A percentile compares a stretch with the other conserved stretches of the same genome.
phyloP scores from a whole-genome alignment of 192 early-diverging fungal species.

The Entophlyctis helioformis region DNA sequence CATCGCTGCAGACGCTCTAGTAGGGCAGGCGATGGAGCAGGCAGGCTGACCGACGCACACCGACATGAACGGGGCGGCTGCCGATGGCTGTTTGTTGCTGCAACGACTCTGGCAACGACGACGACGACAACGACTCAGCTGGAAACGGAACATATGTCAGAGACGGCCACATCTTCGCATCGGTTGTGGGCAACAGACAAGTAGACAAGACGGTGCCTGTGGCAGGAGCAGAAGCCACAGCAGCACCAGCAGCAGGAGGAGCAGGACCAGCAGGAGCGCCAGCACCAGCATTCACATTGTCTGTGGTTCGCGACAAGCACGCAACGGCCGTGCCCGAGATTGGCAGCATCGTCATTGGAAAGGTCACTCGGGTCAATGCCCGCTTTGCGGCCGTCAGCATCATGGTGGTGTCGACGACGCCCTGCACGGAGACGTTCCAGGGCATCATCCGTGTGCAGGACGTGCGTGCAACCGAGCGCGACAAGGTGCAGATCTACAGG shows the following conservation, averaged over 20 bases:
- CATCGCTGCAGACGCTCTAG: too few relatives aligned
- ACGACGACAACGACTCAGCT: too few relatives aligned
- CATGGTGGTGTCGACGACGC: conserved; percentile 73
- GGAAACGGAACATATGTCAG: too few relatives aligned
- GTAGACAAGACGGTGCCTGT: not conserved
- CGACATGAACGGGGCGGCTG: too few relatives aligned
- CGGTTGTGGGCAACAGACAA: conserved; percentile 12
- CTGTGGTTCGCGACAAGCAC: conserved; percentile 19
- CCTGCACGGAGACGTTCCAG: conserved; percentile 51
- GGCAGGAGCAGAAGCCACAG: not conserved
- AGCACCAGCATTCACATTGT: not conserved
- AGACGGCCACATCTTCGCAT: conserved; percentile 18
- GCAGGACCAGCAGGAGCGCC: not conserved
- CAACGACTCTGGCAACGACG: too few relatives aligned
- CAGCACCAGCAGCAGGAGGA: not conserved
- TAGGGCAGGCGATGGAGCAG: too few relatives aligned
- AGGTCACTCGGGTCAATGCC: conserved; percentile 82
- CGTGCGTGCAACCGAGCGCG: conserved; percentile 86
- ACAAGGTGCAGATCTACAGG: conserved; percentile 82
- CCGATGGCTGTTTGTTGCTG: too few relatives aligned
- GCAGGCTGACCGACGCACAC: too few relatives aligned
- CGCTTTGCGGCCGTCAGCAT: conserved; percentile 78
- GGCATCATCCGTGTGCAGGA: conserved; percentile 87
- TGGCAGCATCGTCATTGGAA: conserved; percentile 54
- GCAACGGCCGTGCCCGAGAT: conserved; percentile 44